phyloP scores from a whole-genome alignment of 2,329 filamentous ascomycete genomes.

The Thermoascus crustaceus region DNA sequence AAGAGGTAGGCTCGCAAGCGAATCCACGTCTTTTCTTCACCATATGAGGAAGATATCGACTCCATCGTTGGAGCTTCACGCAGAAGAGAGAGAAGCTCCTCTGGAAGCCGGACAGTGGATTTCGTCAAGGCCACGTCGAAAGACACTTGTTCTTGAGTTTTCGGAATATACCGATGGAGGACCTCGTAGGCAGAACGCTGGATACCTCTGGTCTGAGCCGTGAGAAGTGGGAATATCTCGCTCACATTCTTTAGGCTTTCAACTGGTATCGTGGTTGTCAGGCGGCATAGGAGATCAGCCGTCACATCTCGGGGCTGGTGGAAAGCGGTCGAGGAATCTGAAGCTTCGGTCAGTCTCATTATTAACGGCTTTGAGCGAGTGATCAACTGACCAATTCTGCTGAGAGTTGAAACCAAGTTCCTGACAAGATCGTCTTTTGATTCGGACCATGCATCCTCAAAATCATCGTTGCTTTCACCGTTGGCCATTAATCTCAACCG shows the following conservation, averaged over 20 bases:
- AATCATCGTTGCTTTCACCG: constrained; percentile 74
- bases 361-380: not conserved
- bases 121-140: constrained; percentile 57
- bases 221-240: constrained; percentile 67
- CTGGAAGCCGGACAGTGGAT: constrained; percentile 59
- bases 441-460: constrained; percentile 63
- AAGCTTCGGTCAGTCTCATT: constrained; percentile 6
- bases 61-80: constrained; percentile 67
- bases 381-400: constrained; percentile 35
- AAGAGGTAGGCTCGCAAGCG: constrained; percentile 71
- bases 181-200: constrained; percentile 75
- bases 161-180: constrained; percentile 71
- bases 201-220: constrained; percentile 64
- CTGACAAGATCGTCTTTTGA: constrained; percentile 54
- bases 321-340: constrained; percentile 43
- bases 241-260: constrained; percentile 55
- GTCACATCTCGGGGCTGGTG: constrained; percentile 66
- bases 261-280: constrained; percentile 57
- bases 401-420: constrained; percentile 35
- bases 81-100: constrained; percentile 76
- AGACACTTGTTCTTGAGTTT: constrained; percentile 70
- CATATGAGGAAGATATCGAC: constrained; percentile 56
- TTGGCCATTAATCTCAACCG: constrained; percentile 51
- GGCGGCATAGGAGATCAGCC: constrained; percentile 63
- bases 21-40: constrained; percentile 58